Evolutionary conservation across 2,329 filamentous ascomycete species (phyloP).

Genomic region (Aspergillus caelatus): DNA sequence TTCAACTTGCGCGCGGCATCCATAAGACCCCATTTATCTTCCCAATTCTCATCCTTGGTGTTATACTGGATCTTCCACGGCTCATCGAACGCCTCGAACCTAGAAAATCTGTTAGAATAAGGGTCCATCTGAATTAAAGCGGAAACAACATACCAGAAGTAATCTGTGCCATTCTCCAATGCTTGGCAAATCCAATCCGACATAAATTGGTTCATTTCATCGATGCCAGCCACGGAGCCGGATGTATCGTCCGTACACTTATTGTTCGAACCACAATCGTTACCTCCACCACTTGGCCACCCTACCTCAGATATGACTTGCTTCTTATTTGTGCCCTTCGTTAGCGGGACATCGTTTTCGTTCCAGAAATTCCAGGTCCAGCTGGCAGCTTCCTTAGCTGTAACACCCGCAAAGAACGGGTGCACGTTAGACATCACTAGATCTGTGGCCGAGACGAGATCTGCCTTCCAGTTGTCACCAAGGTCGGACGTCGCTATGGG

Average conservation of each 20-base stretch:
- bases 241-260: slow-evolving; percentile 58
- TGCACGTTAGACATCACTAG: slow-evolving; percentile 97
- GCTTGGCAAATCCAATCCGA: slow-evolving; percentile 80
- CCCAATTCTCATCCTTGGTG: slow-evolving; percentile 71
- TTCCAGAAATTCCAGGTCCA: slow-evolving; percentile 90
- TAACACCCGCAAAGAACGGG: slow-evolving; percentile 86
- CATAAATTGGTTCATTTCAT: slow-evolving; percentile 85
- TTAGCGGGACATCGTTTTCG: slow-evolving; percentile 66
- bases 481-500: slow-evolving; percentile 87
- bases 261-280: slow-evolving; percentile 65
- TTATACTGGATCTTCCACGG: slow-evolving; percentile 88
- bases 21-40: slow-evolving; percentile 94
- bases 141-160: slow-evolving; percentile 72
- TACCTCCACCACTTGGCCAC: slow-evolving; percentile 85
- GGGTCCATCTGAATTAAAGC: background rate
- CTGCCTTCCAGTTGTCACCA: slow-evolving; percentile 79
- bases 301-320: slow-evolving; percentile 90
- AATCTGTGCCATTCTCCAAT: slow-evolving; percentile 80
- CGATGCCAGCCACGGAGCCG: slow-evolving; percentile 77
- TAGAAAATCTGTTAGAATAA: slow-evolving; percentile 32
- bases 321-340: slow-evolving; percentile 61
- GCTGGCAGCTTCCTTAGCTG: slow-evolving; percentile 65
- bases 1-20: slow-evolving; percentile 84
- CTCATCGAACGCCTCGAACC: slow-evolving; percentile 94
- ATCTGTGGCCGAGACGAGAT: slow-evolving; percentile 72